Evolutionary conservation across 2,329 filamentous ascomycete species (phyloP).

Genomic region (Claviceps cyperi): DNA sequence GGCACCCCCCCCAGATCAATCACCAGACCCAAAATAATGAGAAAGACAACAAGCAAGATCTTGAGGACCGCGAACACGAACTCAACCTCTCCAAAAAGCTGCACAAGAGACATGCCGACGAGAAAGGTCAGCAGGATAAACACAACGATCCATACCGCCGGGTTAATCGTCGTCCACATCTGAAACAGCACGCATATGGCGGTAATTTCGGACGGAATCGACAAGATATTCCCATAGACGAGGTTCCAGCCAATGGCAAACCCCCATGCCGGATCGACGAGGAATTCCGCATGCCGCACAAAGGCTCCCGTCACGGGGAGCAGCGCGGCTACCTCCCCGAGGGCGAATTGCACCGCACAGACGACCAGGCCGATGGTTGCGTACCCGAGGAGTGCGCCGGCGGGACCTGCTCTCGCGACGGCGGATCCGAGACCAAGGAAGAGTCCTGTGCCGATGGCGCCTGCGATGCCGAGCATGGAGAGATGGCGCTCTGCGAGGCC

Average conservation of each 20-base stretch:
- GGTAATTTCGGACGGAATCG: constrained; percentile 45
- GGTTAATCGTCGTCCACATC: constrained; percentile 46
- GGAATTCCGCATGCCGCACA: constrained; percentile 43
- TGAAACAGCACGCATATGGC: constrained; percentile 48
- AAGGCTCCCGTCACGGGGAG: constrained; percentile 49
- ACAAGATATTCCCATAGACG: constrained; percentile 39
- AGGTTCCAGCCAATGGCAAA: constrained; percentile 40
- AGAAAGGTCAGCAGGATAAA: constrained; percentile 39
- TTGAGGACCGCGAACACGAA: constrained; percentile 39
- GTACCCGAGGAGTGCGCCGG: constrained; percentile 36
- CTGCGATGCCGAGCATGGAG: constrained; percentile 48
- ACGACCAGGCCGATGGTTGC: constrained; percentile 41
- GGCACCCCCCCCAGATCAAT: constrained; percentile 49
- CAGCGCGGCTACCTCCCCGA: constrained; percentile 46
- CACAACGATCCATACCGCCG: constrained; percentile 32
- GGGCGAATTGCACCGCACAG: constrained; percentile 41
- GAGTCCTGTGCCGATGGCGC: constrained; percentile 45
- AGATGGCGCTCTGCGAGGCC: constrained; percentile 30
- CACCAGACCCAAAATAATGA: constrained; percentile 47
- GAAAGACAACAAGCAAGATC: constrained; percentile 44
- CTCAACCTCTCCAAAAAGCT: constrained; percentile 46
- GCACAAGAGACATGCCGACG: constrained; percentile 42
- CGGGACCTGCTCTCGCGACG: constrained; percentile 34
- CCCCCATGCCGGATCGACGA: constrained; percentile 46
- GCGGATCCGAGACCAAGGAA: constrained; percentile 44